These are phyloP conservation scores for Phytophthora agathidicida DNA, from an alignment of 352 stramenopile species.

Conservation along the genomic window DNA sequence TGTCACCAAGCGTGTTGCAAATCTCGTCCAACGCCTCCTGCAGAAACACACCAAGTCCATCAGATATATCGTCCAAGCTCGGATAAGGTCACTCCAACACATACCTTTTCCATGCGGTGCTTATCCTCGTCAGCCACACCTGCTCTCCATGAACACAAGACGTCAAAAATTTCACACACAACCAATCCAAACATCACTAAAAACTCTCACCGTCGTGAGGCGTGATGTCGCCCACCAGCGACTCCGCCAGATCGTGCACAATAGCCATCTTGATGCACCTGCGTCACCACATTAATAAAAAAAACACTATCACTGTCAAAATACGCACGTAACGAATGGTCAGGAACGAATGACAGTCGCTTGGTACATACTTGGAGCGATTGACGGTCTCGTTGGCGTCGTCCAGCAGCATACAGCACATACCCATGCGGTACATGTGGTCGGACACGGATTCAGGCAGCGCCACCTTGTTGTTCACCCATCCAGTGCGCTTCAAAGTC, in stretches of 20 bases:
- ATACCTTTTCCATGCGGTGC: slow-evolving; percentile 89
- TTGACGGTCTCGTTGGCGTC: slow-evolving; percentile 68
- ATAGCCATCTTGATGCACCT: slow-evolving; percentile 93
- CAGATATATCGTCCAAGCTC: background rate
- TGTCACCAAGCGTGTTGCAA: slow-evolving; percentile 59
- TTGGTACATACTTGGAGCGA: slow-evolving; percentile 58
- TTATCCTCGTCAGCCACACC: slow-evolving; percentile 91
- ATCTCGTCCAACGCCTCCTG: slow-evolving; percentile 78
- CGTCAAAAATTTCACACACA: slow-evolving; percentile 1
- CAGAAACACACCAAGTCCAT: background rate
- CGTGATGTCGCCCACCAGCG: slow-evolving; percentile 94
- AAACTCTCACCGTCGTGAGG: slow-evolving; percentile 77
- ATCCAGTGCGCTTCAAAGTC: slow-evolving; percentile 91
- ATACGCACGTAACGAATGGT: slow-evolving; percentile 20
- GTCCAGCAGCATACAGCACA: slow-evolving; percentile 91
- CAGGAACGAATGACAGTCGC: background rate
- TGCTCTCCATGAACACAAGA: slow-evolving; percentile 17
- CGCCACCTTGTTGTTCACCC: slow-evolving; percentile 91
- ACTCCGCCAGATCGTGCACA: slow-evolving; percentile 94
- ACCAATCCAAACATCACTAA: background rate
- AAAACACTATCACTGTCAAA: no score
- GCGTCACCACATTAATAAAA: slow-evolving; percentile 5
- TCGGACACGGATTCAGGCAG: slow-evolving; percentile 93
- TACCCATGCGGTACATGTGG: slow-evolving; percentile 94
- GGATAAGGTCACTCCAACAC: background rate